Conservation (phyloP, 352 stramenopile species). For the Phytophthora capsici region DNA sequence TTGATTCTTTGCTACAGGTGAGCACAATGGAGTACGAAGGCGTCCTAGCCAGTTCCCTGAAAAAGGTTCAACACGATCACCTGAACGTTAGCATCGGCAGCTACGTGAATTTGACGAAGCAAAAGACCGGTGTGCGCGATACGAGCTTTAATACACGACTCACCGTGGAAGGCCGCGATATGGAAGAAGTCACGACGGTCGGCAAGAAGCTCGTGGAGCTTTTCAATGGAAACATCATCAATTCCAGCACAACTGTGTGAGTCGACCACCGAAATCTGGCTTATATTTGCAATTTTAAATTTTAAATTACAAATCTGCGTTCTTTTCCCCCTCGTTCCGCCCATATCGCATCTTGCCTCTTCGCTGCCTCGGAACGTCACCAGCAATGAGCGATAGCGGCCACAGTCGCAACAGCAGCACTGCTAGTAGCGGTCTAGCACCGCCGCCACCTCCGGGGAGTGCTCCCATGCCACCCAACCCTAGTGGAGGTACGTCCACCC, state of each 20-base stretch:
- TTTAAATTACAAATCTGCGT: no score
- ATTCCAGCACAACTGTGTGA: constrained; percentile 10
- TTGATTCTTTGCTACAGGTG: constrained; percentile 36
- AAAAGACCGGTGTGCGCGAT: constrained; percentile 55
- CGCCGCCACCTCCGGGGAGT: constrained; percentile 31
- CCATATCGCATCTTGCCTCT: constrained; percentile 30
- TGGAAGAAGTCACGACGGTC: constrained; percentile 53
- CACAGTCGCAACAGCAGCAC: constrained; percentile 60
- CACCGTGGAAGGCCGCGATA: constrained; percentile 57
- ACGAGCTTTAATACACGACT: constrained; percentile 66
- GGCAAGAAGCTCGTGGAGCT: constrained; percentile 41
- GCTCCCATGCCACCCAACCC: constrained; percentile 33
- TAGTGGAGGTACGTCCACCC: constrained; percentile 18
- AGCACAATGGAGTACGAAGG: constrained; percentile 69
- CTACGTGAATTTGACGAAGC: constrained; percentile 75
- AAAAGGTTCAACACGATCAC: constrained; percentile 61
- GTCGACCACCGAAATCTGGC: constrained; percentile 16
- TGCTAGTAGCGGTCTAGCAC: constrained; percentile 36
- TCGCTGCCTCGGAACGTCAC: constrained; percentile 12
- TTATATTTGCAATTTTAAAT: constrained; percentile 1
- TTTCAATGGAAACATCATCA: constrained; percentile 16
- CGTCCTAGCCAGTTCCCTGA: constrained; percentile 59
- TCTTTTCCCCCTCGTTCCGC: constrained; percentile 4
- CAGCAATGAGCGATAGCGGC: constrained; percentile 43
- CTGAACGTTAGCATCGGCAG: constrained; percentile 73